Base-by-base conservation (phyloP, 129 eudicot genomes). In the Glebionis coronaria region DNA sequence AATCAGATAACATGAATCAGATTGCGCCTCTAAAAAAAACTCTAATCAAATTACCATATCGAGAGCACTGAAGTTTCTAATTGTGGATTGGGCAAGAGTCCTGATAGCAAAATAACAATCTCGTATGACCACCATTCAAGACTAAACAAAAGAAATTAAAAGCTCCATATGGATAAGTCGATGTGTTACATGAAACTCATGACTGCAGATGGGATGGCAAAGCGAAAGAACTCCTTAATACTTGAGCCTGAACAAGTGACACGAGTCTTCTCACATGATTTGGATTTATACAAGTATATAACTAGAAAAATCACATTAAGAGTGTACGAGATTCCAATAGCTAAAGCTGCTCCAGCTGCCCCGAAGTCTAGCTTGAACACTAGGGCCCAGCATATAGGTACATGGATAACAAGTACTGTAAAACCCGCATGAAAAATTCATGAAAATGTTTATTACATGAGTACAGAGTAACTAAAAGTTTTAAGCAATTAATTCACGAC, bases 21-120 rank as follows among this genome's bases (percentile, higher is more conserved):
- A 23, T 23, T 23, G 25, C 2, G 25, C 25, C 25, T 23, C 1
- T 23, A 23, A 23, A 23, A 23, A 23, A 23, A 23, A 23, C 25
- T 23, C 1, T 46, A 28, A 58, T 6, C 12, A n/a, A 47, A 44
- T 51, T 74, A 84, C 85, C 89, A 84, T 67, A 84, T 84, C 1
- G 89, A 84, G 59, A 84, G 89, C 62, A 84, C 85, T 7, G 83
- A 84, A 21, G 89, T 76, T 64, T 84, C 83, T 31, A 31, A 31
- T 31, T 31, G 40, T 31, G 40, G 40, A 31, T 31, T 31, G 40
- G 40, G 40, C 40, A 84, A 55, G 65, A 77, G 76, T 7, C 85
- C 85, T 2, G 88, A 61, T 4, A 83, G 63, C 76, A 83, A 77
- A 54, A 74, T 54, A n/a, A 77, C 70, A 45, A 84, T 42, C 78